Base-by-base conservation (phyloP, 2,329 filamentous ascomycete species). In the Aspergillus thermomutatus region DNA sequence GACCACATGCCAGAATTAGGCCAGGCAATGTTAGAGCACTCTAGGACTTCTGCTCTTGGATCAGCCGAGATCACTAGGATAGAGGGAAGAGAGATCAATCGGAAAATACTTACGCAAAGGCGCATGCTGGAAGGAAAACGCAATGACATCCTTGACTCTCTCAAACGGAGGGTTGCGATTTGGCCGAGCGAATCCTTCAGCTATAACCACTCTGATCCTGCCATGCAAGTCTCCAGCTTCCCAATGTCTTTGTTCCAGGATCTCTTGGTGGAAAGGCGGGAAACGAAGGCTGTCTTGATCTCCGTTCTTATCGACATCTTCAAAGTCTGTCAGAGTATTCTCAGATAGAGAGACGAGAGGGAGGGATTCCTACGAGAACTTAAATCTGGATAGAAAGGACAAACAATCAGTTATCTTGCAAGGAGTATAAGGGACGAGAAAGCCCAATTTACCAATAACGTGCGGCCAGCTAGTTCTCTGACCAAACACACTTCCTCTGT, bases 121-220 rank as follows among this genome's bases (percentile, higher is more conserved):
- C 34, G 89, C 91, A 77, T 94, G 90, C 67, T 94, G 90, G 66
- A 95, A 96, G 1, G 91, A 87, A 72, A 96, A 94, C 14, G 83
- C 83, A 25, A 92, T 83, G 47, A 91, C 74, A 65, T 92, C 90
- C 67, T 87, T 89, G 60, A 89, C 77, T 43, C 85, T 79, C 64
- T 90, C 86, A 61, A 89, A 84, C 0, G 84, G 82, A 4, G 71
- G 75, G 7, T 63, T 68, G 28, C 75, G 73, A 62, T 72, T 67
- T 8, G 72, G 74, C 40, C 85, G 78, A 9, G 81, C 78, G 56
- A 91, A 86, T 0, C 89, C 87, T 68, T 93, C 90, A 49, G 88
- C 86, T 56, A 96, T 82, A 53, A 92, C 72, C 26, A 95, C 73
- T 69, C 88, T 91, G 75, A 96, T 88, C 7, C 90, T 84, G 6